These are phyloP conservation scores for Kodamaea suecica DNA, from an alignment of 1,139 yeast genomes.

Conservation along the genomic window DNA sequence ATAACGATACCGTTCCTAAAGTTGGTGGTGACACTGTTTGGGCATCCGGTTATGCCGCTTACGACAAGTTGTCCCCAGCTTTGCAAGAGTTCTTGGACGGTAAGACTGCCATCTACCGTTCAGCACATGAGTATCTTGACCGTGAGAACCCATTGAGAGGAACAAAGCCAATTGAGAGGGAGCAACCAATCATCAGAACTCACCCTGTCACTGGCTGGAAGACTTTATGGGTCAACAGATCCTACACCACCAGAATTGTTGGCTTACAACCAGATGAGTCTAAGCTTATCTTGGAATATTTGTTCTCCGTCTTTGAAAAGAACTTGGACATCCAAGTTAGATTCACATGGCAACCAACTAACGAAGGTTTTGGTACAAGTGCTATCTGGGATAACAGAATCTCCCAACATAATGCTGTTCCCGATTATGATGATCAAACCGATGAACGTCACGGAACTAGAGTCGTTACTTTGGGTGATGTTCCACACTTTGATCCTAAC, in stretches of 20 bases:
- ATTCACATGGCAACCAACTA: conserved; percentile 30
- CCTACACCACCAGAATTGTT: conserved; percentile 21
- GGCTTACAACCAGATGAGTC: conserved; percentile 23
- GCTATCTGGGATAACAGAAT: conserved; percentile 60
- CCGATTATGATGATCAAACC: conserved; percentile 16
- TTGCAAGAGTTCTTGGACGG: conserved; percentile 23
- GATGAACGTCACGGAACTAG: conserved; percentile 24
- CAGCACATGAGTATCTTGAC: conserved; percentile 23
- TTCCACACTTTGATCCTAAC: conserved; percentile 19
- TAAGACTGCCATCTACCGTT: conserved; percentile 21
- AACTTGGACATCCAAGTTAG: conserved; percentile 21
- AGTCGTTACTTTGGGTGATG: conserved; percentile 22
- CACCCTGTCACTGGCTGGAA: conserved; percentile 21
- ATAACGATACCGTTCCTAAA: conserved; percentile 17
- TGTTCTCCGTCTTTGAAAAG: conserved; percentile 21
- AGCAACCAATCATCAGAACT: conserved; percentile 17
- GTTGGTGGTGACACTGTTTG: conserved; percentile 19
- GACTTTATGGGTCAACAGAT: conserved; percentile 20
- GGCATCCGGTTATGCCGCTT: conserved; percentile 22
- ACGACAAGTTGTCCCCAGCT: conserved; percentile 24
- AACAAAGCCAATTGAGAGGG: conserved; percentile 19
- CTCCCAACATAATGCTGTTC: conserved; percentile 42
- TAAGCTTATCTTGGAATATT: conserved; percentile 18
- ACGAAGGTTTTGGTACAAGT: conserved; percentile 49
- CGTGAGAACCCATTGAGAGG: conserved; percentile 22